Percentiles rank a stretch among this genome's conserved stretches.
Conservation (phyloP, 2,329 filamentous ascomycete genomes). For the Lasiodiplodia theobromae region DNA sequence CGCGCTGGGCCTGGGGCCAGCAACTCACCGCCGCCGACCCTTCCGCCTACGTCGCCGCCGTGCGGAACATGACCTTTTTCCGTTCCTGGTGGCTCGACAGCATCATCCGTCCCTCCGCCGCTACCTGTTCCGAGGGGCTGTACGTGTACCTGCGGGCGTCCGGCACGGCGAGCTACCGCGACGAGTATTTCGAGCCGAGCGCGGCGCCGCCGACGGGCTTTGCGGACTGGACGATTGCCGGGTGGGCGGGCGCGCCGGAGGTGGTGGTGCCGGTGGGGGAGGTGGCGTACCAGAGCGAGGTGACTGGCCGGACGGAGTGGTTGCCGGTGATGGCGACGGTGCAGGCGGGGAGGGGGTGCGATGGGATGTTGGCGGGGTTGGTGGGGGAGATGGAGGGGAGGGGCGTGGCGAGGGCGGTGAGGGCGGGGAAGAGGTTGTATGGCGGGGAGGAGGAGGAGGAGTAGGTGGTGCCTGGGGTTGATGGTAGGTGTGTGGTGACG, state of each 20-base stretch:
- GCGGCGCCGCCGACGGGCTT: not conserved
- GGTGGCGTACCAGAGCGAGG: not conserved
- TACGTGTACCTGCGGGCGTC: not conserved
- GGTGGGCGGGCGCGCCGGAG: not conserved
- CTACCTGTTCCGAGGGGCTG: not conserved
- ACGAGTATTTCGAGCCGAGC: not conserved
- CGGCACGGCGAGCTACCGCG: not conserved
- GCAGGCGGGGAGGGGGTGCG: not conserved
- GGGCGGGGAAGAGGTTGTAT: not conserved
- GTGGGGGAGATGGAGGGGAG: not conserved
- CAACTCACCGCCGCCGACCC: not conserved
- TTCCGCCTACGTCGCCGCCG: not conserved
- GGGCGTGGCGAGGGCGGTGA: not conserved
- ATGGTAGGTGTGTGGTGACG: too few relatives aligned
- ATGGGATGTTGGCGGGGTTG: not conserved
- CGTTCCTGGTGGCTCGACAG: not conserved
- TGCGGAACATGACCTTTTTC: not conserved
- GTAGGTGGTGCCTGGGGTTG: too few relatives aligned
- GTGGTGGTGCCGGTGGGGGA: conserved; percentile 1
- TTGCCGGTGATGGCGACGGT: not conserved
- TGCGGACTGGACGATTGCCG: not conserved
- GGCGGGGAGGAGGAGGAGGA: not conserved
- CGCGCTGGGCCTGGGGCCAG: not conserved
- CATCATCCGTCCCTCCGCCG: not conserved
- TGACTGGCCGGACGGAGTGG: not conserved